Conservation (phyloP, 1,284 basidiomycete species). For the Cutaneotrichosporon spelunceum region DNA sequence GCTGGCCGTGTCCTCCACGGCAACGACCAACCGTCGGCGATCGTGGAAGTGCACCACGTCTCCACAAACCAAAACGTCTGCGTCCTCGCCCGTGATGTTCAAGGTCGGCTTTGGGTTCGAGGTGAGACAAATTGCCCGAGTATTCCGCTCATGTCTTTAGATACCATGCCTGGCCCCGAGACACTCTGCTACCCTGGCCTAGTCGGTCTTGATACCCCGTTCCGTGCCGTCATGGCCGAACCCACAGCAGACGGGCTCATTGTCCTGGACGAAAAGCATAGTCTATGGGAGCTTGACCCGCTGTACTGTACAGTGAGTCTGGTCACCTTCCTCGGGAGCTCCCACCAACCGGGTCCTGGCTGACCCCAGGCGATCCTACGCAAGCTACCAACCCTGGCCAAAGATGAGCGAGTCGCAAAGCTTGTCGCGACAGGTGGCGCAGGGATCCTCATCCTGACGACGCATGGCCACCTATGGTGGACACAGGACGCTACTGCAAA, state of each 20-base stretch:
- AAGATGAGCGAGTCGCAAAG: not conserved
- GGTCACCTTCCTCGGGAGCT: not conserved
- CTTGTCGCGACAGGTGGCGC: not conserved
- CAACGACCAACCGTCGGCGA: not conserved
- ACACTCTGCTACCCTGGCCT: not conserved
- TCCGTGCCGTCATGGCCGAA: not conserved
- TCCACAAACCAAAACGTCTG: not conserved
- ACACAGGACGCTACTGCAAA: not conserved
- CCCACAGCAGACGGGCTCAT: not conserved
- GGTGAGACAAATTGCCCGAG: not conserved
- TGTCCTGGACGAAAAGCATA: not conserved
- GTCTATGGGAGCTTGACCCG: not conserved
- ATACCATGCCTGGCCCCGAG: not conserved
- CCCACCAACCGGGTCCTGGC: not conserved
- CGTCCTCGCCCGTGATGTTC: not conserved
- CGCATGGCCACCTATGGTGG: not conserved
- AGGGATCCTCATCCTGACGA: not conserved
- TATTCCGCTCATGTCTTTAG: not conserved
- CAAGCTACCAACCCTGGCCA: not conserved
- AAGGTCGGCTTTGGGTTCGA: not conserved
- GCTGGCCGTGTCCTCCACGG: not conserved
- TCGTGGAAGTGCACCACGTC: constrained; percentile 1
- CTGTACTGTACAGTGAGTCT: not conserved
- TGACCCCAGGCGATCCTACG: not conserved
- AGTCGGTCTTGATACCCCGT: not conserved